A percentile compares a stretch with the other conserved stretches of the same genome.
These are phyloP conservation scores for Pestalotiopsis sp. DNA, from an alignment of 2,329 filamentous ascomycete species.

Conservation along the genomic window DNA sequence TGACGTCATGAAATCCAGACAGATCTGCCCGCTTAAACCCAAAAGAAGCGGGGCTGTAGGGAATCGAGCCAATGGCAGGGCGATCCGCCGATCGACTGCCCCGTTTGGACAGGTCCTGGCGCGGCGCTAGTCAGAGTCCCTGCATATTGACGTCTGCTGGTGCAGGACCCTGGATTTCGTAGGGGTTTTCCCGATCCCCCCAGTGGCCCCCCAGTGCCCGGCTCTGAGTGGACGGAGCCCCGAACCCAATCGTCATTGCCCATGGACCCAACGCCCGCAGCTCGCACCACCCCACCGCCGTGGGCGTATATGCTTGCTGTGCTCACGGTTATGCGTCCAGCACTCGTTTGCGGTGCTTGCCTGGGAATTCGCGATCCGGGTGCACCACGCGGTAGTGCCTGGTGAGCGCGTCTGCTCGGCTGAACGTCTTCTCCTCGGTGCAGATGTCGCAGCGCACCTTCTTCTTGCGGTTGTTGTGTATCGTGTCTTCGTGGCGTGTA, in stretches of 20 bases:
- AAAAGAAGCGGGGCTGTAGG: neutral
- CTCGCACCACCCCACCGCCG: neutral
- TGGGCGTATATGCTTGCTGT: neutral
- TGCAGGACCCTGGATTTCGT: slow-evolving; percentile 7
- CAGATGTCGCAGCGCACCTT: slow-evolving; percentile 94
- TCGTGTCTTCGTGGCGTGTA: slow-evolving; percentile 95
- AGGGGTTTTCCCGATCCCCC: neutral
- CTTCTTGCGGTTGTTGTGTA: slow-evolving; percentile 91
- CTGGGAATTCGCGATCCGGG: slow-evolving; percentile 82
- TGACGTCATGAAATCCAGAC: slow-evolving; percentile 21
- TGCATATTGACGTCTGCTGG: slow-evolving; percentile 19
- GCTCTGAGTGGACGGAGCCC: no score
- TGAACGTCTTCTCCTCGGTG: slow-evolving; percentile 96
- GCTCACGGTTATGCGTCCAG: slow-evolving; percentile 4
- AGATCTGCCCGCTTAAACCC: neutral
- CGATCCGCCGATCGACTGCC: neutral
- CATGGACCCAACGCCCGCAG: neutral
- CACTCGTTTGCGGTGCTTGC: slow-evolving; percentile 53
- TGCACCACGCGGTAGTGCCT: slow-evolving; percentile 94
- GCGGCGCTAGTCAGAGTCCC: slow-evolving; percentile 13
- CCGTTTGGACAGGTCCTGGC: neutral
- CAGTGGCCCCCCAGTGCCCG: no score
- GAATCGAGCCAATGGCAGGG: neutral
- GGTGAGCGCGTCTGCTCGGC: slow-evolving; percentile 90
- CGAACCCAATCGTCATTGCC: neutral